phyloP scores from a whole-genome alignment of 2,329 filamentous ascomycete species.

The Aureobasidium mangrovei region DNA sequence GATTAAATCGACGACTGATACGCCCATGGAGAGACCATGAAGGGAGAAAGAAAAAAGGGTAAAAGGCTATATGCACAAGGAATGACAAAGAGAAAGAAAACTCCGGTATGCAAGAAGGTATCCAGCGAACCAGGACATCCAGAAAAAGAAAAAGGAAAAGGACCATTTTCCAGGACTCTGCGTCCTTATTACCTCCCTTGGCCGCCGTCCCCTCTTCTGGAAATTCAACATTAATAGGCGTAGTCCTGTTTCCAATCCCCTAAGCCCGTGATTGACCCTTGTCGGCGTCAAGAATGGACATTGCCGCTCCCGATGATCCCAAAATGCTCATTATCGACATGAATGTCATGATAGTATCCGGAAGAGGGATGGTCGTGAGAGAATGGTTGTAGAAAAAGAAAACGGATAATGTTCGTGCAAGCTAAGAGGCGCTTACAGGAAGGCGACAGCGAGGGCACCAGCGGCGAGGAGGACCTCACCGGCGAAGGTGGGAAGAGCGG shows the following conservation, averaged over 20 bases:
- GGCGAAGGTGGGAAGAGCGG: slow-evolving; percentile 19
- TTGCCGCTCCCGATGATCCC: not conserved
- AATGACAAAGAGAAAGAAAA: slow-evolving; percentile 1
- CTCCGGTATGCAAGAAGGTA: slow-evolving; percentile 12
- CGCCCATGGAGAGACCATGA: not conserved
- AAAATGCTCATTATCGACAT: slow-evolving; percentile 14
- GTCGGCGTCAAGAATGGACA: not conserved
- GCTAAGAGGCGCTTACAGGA: slow-evolving; percentile 21
- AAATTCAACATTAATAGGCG: slow-evolving; percentile 11
- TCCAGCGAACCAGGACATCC: slow-evolving; percentile 11
- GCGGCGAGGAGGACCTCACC: slow-evolving; percentile 25
- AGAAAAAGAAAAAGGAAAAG: slow-evolving; percentile 1
- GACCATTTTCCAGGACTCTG: not conserved
- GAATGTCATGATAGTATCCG: slow-evolving; percentile 2
- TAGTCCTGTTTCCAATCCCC: slow-evolving; percentile 9
- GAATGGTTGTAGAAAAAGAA: not conserved
- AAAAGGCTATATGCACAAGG: slow-evolving; percentile 13
- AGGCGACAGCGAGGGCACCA: slow-evolving; percentile 23
- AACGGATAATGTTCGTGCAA: not conserved
- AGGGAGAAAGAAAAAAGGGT: slow-evolving; percentile 1
- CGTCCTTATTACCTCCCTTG: slow-evolving; percentile 10
- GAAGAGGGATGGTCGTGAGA: not conserved
- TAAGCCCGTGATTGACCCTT: not conserved
- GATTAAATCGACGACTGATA: not conserved
- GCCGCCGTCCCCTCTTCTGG: not conserved